These are phyloP conservation scores for Coemansia sp. DNA, from an alignment of 192 early-diverging fungal species.

Conservation along the genomic window DNA sequence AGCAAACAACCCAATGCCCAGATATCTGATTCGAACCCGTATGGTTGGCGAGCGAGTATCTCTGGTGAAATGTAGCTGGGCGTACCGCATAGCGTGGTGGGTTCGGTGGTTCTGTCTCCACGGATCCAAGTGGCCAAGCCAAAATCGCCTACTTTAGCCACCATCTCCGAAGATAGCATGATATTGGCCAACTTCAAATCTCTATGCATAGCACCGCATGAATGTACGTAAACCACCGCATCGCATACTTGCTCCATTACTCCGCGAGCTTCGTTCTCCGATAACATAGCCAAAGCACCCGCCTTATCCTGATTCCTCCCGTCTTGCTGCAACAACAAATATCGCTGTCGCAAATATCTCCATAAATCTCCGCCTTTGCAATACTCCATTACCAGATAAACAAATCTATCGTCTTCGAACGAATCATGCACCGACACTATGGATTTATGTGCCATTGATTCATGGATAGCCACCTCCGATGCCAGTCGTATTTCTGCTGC, in stretches of 20 bases:
- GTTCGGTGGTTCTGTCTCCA: constrained; percentile 54
- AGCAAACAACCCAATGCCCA: constrained; percentile 81
- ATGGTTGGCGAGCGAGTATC: constrained; percentile 69
- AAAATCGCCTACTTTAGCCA: constrained; percentile 77
- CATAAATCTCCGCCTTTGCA: constrained; percentile 56
- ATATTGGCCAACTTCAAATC: constrained; percentile 80
- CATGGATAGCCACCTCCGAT: constrained; percentile 70
- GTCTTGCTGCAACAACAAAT: not conserved
- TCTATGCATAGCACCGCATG: constrained; percentile 68
- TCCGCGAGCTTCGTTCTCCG: constrained; percentile 61
- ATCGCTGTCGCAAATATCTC: constrained; percentile 39
- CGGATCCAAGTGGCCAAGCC: constrained; percentile 64
- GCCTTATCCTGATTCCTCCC: not conserved
- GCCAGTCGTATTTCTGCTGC: constrained; percentile 56
- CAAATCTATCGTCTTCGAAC: constrained; percentile 68
- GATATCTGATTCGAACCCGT: constrained; percentile 71
- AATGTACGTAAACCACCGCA: constrained; percentile 68
- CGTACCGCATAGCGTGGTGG: constrained; percentile 77
- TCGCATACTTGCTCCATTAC: constrained; percentile 61
- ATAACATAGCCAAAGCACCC: constrained; percentile 33
- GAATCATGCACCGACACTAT: constrained; percentile 65
- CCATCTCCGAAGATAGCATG: constrained; percentile 57
- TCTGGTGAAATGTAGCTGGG: constrained; percentile 82
- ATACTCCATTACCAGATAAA: constrained; percentile 76
- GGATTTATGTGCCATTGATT: constrained; percentile 57